Evolutionary conservation across 345 rosid genomes (phyloP).

Genomic region (Corchorus capsularis): DNA sequence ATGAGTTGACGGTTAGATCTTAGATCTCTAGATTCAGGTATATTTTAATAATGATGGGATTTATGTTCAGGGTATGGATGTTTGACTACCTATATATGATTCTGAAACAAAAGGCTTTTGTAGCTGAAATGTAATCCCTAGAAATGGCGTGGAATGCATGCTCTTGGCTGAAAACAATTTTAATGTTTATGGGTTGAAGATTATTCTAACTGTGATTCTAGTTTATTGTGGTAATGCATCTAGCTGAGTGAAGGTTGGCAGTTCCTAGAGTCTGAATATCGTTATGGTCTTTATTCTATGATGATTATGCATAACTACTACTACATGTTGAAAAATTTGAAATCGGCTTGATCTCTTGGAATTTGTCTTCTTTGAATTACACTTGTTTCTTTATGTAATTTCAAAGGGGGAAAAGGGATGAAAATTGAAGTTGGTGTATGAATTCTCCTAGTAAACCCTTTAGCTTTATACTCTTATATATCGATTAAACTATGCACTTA

Average conservation of each 20-base stretch:
- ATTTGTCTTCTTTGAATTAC: background rate
- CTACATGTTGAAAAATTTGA: background rate
- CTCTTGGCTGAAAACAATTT: background rate
- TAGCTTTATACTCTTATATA: background rate
- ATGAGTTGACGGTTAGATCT: constrained; percentile 3
- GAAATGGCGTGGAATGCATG: background rate
- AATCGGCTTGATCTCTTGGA: background rate
- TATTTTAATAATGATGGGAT: background rate
- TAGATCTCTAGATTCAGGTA: background rate
- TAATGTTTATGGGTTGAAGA: background rate
- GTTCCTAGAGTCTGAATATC: background rate
- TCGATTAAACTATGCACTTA: background rate
- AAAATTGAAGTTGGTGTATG: background rate
- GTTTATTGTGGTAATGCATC: background rate
- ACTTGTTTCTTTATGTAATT: constrained; percentile 2
- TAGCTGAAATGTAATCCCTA: background rate
- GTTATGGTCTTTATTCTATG: background rate
- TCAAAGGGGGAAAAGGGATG: background rate
- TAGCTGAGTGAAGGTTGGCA: background rate
- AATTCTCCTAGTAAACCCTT: background rate
- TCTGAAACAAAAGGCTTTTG: background rate
- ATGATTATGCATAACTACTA: background rate
- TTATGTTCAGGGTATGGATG: background rate
- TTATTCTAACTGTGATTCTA: background rate
- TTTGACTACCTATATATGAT: background rate